phyloP scores from a whole-genome alignment of 768 basidiomycete species.

The Lentinula aciculospora region DNA sequence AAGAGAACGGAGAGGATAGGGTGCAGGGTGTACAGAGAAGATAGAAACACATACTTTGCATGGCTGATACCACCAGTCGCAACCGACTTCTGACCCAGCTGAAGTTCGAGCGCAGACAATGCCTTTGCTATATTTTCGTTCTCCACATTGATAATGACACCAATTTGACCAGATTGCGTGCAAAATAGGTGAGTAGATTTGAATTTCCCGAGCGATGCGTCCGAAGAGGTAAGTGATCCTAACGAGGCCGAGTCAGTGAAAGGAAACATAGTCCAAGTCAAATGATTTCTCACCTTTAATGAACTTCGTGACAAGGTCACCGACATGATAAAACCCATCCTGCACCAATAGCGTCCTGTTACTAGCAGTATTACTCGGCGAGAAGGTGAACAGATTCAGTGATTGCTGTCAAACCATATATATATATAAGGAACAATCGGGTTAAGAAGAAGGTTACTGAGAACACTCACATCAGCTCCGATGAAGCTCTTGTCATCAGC shows the following conservation, averaged over 20 bases:
- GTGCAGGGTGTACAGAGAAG: neutral
- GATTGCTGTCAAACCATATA: conserved; percentile 39
- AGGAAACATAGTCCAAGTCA: neutral
- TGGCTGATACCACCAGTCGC: conserved; percentile 54
- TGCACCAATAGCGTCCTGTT: conserved; percentile 47
- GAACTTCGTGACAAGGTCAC: conserved; percentile 76
- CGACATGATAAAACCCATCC: conserved; percentile 68
- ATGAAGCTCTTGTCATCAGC: conserved; percentile 52
- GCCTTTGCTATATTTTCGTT: conserved; percentile 46
- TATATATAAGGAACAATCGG: neutral
- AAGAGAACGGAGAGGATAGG: conserved; percentile 3
- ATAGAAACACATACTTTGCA: conserved; percentile 40
- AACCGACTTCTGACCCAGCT: conserved; percentile 42
- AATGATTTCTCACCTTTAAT: conserved; percentile 41
- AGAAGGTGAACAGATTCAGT: conserved; percentile 62
- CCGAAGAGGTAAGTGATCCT: conserved; percentile 54
- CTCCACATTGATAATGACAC: conserved; percentile 58
- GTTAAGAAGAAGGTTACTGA: neutral
- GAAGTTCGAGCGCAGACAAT: conserved; percentile 70
- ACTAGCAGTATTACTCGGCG: conserved; percentile 35
- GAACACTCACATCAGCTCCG: conserved; percentile 62
- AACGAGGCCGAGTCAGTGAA: neutral
- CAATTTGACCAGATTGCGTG: conserved; percentile 76
- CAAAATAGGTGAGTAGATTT: conserved; percentile 65
- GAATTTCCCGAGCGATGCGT: conserved; percentile 32